These are phyloP conservation scores for Microstroma glucosiphilum DNA, from an alignment of 1,284 basidiomycete species.

Conservation along the genomic window DNA sequence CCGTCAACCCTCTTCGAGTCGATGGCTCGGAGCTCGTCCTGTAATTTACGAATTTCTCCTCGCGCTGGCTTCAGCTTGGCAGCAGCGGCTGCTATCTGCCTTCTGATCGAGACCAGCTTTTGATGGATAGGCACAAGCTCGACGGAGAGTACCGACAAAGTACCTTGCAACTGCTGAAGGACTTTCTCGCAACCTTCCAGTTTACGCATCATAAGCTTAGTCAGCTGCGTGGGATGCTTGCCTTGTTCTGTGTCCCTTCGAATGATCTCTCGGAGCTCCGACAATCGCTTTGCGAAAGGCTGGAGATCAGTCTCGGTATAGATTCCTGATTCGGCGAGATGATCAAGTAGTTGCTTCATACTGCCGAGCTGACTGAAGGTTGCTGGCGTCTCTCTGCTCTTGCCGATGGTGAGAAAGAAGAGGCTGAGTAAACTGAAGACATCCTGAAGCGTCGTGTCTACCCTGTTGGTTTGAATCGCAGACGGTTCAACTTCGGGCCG, in stretches of 20 bases:
- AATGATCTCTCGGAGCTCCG: constrained; percentile 46
- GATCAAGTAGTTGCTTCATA: constrained; percentile 50
- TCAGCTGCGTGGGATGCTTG: constrained; percentile 78
- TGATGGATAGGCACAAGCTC: constrained; percentile 54
- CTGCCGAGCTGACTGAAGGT: constrained; percentile 47
- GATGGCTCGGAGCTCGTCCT: constrained; percentile 91
- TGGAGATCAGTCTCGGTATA: constrained; percentile 48
- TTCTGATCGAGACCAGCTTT: constrained; percentile 76
- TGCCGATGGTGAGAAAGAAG: constrained; percentile 50
- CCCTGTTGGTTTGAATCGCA: constrained; percentile 37
- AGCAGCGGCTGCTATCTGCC: constrained; percentile 80
- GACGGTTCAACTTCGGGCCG: constrained; percentile 9
- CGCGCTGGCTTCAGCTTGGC: constrained; percentile 78
- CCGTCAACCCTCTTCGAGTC: constrained; percentile 80
- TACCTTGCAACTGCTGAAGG: constrained; percentile 38
- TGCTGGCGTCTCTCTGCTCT: constrained; percentile 45
- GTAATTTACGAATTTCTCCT: constrained; percentile 77
- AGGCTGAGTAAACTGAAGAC: constrained; percentile 49
- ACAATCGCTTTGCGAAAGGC: constrained; percentile 41
- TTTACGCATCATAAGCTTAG: constrained; percentile 81
- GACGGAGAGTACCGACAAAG: constrained; percentile 48
- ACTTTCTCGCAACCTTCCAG: constrained; percentile 69
- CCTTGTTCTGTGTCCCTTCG: constrained; percentile 56
- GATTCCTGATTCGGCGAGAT: constrained; percentile 46
- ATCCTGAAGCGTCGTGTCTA: constrained; percentile 49